Conservation (phyloP, 2,329 filamentous ascomycete genomes). For the Hypoxylon sp. region DNA sequence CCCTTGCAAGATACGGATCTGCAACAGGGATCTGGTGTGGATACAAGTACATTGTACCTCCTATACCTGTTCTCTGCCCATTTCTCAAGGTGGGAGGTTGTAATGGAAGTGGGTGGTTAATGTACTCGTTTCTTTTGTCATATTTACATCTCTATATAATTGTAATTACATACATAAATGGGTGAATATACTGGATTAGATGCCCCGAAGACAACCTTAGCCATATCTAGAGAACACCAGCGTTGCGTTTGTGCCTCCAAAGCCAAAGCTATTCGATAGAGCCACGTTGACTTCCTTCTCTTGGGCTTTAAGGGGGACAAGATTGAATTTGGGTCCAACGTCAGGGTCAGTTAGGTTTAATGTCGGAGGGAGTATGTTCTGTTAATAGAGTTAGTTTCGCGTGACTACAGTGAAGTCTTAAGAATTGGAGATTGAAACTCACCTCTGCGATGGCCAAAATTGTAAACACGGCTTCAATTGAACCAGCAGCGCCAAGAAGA, state of each 20-base stretch:
- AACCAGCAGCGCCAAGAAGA: constrained; percentile 90
- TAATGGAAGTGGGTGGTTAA: not conserved
- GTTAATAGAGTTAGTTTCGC: constrained; percentile 32
- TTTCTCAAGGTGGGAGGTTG: too few relatives aligned
- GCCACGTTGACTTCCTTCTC: constrained; percentile 78
- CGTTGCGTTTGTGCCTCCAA: constrained; percentile 95
- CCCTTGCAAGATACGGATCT: constrained; percentile 31
- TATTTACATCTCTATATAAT: constrained; percentile 3
- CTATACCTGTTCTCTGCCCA: too few relatives aligned
- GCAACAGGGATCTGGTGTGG: constrained; percentile 32
- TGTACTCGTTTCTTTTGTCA: constrained; percentile 7
- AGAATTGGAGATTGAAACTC: constrained; percentile 53
- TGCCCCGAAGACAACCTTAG: not conserved
- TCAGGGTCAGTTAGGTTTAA: constrained; percentile 81
- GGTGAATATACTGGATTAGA: not conserved
- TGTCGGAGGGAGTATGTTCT: constrained; percentile 88
- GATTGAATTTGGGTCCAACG: constrained; percentile 83
- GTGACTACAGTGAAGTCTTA: constrained; percentile 11
- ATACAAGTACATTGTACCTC: constrained; percentile 25
- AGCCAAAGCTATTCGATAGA: constrained; percentile 96
- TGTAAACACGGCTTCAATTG: constrained; percentile 89
- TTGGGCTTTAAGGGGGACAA: constrained; percentile 81
- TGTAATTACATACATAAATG: not conserved
- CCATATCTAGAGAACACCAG: constrained; percentile 76
- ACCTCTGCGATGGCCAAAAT: constrained; percentile 85